Percentiles rank a stretch among this genome's conserved stretches.
Conservation (phyloP, 768 basidiomycete genomes). For the Amyloporia xantha region DNA sequence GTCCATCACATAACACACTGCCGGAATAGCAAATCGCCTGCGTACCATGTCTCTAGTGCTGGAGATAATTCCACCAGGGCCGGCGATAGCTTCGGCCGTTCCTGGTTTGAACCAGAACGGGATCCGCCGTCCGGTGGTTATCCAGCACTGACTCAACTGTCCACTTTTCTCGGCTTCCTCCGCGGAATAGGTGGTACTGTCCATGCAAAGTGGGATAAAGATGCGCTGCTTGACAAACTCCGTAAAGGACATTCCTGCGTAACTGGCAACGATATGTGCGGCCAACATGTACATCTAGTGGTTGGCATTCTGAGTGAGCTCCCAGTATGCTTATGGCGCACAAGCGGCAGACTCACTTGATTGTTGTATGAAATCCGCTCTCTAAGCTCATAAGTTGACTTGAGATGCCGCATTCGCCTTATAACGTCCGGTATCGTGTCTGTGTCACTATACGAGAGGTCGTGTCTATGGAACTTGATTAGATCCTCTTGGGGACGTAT, state of each 20-base stretch:
- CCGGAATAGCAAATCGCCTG: constrained; percentile 16
- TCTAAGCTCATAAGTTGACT: constrained; percentile 29
- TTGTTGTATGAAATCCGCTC: constrained; percentile 34
- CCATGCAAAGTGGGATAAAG: constrained; percentile 35
- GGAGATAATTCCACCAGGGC: constrained; percentile 39
- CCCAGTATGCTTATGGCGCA: neutral
- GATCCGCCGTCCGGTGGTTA: constrained; percentile 24
- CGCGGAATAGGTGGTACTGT: constrained; percentile 31
- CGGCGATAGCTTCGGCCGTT: constrained; percentile 23
- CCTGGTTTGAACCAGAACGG: constrained; percentile 27
- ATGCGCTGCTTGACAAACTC: constrained; percentile 39
- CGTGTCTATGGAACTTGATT: constrained; percentile 24
- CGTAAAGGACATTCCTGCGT: constrained; percentile 27
- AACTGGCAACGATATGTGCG: constrained; percentile 28
- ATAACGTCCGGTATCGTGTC: constrained; percentile 24
- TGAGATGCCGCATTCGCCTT: constrained; percentile 22
- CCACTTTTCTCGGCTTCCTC: constrained; percentile 26
- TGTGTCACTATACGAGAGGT: constrained; percentile 22
- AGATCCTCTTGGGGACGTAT: neutral
- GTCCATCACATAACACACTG: neutral
- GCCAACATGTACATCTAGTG: constrained; percentile 34
- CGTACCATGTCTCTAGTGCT: constrained; percentile 36
- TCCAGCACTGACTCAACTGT: constrained; percentile 29
- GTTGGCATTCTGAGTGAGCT: neutral
- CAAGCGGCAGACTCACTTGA: constrained; percentile 2